Evolutionary conservation across 805 yeast genomes (phyloP).

Genomic region (Zygoascus ofunaensis): DNA sequence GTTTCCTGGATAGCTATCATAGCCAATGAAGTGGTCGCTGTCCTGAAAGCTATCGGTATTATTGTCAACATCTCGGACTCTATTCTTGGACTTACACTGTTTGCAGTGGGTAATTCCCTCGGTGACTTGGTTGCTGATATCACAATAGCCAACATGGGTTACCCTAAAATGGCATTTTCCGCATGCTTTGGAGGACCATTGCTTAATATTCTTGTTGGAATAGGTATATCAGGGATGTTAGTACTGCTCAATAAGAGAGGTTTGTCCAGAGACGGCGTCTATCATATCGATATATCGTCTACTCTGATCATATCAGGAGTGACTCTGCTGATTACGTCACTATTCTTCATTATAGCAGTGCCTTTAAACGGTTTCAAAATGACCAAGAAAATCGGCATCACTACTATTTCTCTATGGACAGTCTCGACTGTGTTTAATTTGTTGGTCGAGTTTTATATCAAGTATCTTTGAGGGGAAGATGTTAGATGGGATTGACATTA

Average conservation of each 20-base stretch:
- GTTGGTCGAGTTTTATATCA: conserved; percentile 9
- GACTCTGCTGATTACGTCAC: conserved; percentile 33
- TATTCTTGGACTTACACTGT: conserved; percentile 74
- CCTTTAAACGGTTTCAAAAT: conserved; percentile 37
- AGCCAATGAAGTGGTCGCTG: conserved; percentile 60
- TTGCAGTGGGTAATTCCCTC: conserved; percentile 86
- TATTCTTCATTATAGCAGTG: conserved; percentile 32
- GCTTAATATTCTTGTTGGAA: conserved; percentile 64
- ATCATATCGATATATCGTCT: conserved; percentile 30
- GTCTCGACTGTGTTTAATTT: conserved; percentile 31
- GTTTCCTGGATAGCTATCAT: conserved; percentile 59
- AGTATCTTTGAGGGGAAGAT: neutral
- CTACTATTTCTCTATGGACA: conserved; percentile 36
- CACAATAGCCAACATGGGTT: conserved; percentile 72
- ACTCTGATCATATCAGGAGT: conserved; percentile 36
- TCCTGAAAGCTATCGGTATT: conserved; percentile 52
- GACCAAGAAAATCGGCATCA: conserved; percentile 32
- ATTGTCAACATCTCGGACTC: conserved; percentile 61
- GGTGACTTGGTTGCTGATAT: conserved; percentile 84
- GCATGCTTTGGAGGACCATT: conserved; percentile 95
- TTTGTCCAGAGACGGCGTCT: conserved; percentile 11
- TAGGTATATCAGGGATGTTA: conserved; percentile 65
- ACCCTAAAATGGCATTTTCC: conserved; percentile 83
- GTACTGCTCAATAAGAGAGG: conserved; percentile 23
- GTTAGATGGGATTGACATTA: neutral